Percentiles rank a stretch among this genome's conserved stretches.
Evolutionary conservation across 371 early-diverging fungal genomes (phyloP).

Genomic region (Mortierella sp.): DNA sequence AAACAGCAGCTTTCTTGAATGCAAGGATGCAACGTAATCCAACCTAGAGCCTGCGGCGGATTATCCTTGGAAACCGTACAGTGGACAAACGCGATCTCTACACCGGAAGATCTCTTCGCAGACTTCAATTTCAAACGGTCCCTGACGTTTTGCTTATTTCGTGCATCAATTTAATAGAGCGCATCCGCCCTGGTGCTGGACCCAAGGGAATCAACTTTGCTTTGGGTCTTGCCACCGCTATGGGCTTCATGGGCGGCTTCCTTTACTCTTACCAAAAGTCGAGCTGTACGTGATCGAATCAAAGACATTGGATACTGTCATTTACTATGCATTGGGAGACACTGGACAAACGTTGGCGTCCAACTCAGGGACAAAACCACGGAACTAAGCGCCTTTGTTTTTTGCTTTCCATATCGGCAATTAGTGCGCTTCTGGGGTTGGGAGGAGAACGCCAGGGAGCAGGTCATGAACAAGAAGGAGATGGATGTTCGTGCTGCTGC

Average conservation of each 20-base stretch:
- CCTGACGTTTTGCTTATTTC: no score
- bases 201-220: slow-evolving; percentile 64
- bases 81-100: no score
- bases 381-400: not conserved
- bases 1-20: no score
- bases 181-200: slow-evolving; percentile 55
- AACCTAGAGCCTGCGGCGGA: no score
- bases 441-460: slow-evolving; percentile 90
- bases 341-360: no score
- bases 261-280: slow-evolving; percentile 76
- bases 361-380: not conserved
- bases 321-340: no score
- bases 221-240: slow-evolving; percentile 63
- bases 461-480: slow-evolving; percentile 76
- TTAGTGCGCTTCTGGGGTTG: slow-evolving; percentile 96
- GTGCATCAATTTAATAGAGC: slow-evolving; percentile 45
- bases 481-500: slow-evolving; percentile 72
- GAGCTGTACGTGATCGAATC: slow-evolving; percentile 66
- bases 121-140: no score
- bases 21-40: no score
- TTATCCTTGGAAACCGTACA: no score
- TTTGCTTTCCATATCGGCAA: slow-evolving; percentile 2
- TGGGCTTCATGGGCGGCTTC: slow-evolving; percentile 80
- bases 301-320: not conserved
- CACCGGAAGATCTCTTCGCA: no score